These are phyloP conservation scores for Fusarium sp. DNA, from an alignment of 2,329 filamentous ascomycete species.

Conservation along the genomic window DNA sequence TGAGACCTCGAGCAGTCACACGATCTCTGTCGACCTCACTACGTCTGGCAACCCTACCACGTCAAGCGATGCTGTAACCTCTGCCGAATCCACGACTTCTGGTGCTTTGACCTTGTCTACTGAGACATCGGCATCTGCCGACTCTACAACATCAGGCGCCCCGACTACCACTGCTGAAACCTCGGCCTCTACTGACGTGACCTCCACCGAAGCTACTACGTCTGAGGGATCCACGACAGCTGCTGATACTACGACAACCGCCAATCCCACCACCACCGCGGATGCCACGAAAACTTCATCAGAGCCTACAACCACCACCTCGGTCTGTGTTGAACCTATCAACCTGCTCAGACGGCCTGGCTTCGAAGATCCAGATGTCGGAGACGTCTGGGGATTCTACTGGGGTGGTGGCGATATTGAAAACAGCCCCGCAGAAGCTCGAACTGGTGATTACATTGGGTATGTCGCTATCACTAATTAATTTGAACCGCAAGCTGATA, in stretches of 20 bases:
- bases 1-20: background rate
- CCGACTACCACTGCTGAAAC: background rate
- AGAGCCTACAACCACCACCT: conserved; percentile 10
- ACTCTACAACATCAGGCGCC: background rate
- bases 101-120: background rate
- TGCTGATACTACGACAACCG: background rate
- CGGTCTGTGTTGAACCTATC: background rate
- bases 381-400: background rate
- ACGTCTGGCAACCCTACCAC: background rate
- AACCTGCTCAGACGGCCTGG: background rate
- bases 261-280: background rate
- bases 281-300: background rate
- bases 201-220: background rate
- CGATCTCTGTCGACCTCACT: background rate
- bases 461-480: no score
- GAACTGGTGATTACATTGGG: background rate
- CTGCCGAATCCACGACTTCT: background rate
- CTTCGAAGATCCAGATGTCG: background rate
- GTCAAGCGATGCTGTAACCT: background rate
- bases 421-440: accelerated
- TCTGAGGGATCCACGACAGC: background rate
- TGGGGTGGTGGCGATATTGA: background rate
- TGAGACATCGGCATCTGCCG: background rate
- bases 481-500: no score
- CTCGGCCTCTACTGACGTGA: accelerated